Base-by-base conservation (phyloP, 1,284 basidiomycete species). In the Anthracocystis walkeri region DNA sequence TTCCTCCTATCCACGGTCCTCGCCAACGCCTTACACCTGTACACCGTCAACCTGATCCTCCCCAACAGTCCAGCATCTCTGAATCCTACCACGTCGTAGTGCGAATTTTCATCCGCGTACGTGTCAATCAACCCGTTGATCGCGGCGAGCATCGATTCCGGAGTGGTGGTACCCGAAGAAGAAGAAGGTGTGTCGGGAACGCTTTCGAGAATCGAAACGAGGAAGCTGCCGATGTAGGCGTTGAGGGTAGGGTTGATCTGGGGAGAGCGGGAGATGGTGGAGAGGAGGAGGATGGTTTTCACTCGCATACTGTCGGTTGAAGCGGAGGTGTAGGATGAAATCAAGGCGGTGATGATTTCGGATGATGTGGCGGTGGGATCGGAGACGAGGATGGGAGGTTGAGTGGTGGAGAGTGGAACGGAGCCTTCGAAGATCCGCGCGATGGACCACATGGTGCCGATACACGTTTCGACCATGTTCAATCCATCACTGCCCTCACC, bases 71-170 rank as follows among this genome's bases (percentile, higher is more conserved):
- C 89, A 84, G 75, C 89, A 49, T 90, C 84, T 18, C 90, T 88
- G 87, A 97, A 98, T 12, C 87, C 88, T 75, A 91, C 79, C 85
- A 10, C 33, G 23, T 99, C 95, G 85, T 93, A 97, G 0, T 91
- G 88, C 53, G 90, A 86, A 10, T 87, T 89, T 86, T 99, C 97
- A 86, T 99, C 96, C 2, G 95, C 93, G 85, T 93, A 99, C 54
- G 96, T 92, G 85, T 98, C 96, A 75, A 98, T 93, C 52, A 98
- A 86, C 27, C 92, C 93, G 40, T 96, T 95, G 33, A 91, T 87
- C 0, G 90, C 90, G 78, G 96, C 93, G 20, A 97, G 88, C 61
- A 92, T 87, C 0, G 91, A 88, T 82, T 97, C 95, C 2, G 90
- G 88, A 49, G 88, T 89, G 6, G 76, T 75, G 4, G n/a, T n/a